A percentile compares a stretch with the other conserved stretches of the same genome.
Evolutionary conservation across 2,329 filamentous ascomycete genomes (phyloP).

Genomic region (Aspergillus viridinutans): DNA sequence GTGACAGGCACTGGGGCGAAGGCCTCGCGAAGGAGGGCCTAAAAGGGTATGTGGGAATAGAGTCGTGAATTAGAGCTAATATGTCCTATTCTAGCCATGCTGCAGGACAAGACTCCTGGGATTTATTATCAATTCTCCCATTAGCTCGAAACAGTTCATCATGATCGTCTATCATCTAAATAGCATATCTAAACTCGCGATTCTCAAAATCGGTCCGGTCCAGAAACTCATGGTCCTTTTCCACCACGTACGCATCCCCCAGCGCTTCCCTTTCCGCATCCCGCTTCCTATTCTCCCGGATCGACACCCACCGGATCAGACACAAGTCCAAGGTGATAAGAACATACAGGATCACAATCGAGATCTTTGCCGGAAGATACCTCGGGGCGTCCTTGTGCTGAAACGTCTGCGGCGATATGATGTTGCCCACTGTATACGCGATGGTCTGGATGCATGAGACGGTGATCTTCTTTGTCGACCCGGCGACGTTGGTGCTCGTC

Average conservation of each 20-base stretch:
- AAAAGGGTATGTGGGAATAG: too few relatives aligned
- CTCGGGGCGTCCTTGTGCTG: constrained; percentile 31
- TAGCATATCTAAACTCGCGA: constrained; percentile 20
- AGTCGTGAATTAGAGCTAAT: too few relatives aligned
- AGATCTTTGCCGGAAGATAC: constrained; percentile 26
- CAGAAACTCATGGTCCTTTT: constrained; percentile 32
- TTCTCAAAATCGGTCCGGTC: constrained; percentile 25
- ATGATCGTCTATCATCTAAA: constrained; percentile 6
- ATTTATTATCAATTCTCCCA: not conserved
- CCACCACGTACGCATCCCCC: constrained; percentile 20
- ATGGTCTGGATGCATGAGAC: constrained; percentile 32
- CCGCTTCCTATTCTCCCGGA: constrained; percentile 25
- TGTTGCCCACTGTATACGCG: constrained; percentile 40
- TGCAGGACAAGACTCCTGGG: too few relatives aligned
- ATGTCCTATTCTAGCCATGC: not conserved
- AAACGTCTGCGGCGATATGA: constrained; percentile 43
- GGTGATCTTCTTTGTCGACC: constrained; percentile 36
- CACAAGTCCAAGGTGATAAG: constrained; percentile 27
- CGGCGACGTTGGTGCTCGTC: constrained; percentile 34
- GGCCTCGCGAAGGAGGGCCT: too few relatives aligned
- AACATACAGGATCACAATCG: constrained; percentile 24
- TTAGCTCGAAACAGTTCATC: not conserved
- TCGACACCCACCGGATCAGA: constrained; percentile 27
- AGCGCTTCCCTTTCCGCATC: constrained; percentile 22
- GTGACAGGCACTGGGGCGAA: too few relatives aligned